These are phyloP conservation scores for Pseudocohnilembus persalinus DNA, from an alignment of 169 alveolate genomes.

Conservation along the genomic window DNA sequence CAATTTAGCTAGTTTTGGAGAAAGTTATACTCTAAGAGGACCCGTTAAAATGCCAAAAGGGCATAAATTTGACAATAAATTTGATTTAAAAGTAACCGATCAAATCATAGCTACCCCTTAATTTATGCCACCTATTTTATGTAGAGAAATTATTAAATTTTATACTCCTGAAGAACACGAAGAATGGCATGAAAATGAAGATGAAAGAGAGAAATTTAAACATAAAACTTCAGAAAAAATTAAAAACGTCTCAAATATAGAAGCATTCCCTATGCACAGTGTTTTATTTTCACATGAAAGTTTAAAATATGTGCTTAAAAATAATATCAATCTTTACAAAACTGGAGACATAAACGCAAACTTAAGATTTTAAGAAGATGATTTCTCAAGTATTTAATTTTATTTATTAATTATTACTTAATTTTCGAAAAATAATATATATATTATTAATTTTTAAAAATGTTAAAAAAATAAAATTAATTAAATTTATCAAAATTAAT, in stretches of 20 bases:
- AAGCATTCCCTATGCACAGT: background rate
- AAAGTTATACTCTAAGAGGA: constrained; percentile 16
- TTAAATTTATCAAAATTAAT: too few relatives aligned
- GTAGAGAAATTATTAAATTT: background rate
- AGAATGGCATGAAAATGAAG: background rate
- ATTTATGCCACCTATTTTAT: background rate
- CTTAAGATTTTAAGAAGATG: background rate
- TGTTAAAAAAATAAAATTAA: too few relatives aligned
- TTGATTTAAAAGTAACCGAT: background rate
- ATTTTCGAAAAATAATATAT: too few relatives aligned
- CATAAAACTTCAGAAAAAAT: constrained; percentile 17
- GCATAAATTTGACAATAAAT: background rate
- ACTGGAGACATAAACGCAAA: background rate
- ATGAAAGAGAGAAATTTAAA: constrained; percentile 2
- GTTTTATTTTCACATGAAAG: background rate
- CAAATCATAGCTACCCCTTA: background rate
- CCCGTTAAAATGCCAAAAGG: constrained; percentile 13
- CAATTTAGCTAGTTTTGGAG: background rate
- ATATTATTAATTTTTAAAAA: too few relatives aligned
- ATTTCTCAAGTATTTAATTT: background rate
- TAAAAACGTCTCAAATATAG: background rate
- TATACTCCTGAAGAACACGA: background rate
- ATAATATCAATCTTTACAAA: too few relatives aligned
- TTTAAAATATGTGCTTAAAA: too few relatives aligned
- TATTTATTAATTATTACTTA: too few relatives aligned